Evolutionary conservation across 306 rosid species (phyloP).

Genomic region (Vigna reflexopilosa): DNA sequence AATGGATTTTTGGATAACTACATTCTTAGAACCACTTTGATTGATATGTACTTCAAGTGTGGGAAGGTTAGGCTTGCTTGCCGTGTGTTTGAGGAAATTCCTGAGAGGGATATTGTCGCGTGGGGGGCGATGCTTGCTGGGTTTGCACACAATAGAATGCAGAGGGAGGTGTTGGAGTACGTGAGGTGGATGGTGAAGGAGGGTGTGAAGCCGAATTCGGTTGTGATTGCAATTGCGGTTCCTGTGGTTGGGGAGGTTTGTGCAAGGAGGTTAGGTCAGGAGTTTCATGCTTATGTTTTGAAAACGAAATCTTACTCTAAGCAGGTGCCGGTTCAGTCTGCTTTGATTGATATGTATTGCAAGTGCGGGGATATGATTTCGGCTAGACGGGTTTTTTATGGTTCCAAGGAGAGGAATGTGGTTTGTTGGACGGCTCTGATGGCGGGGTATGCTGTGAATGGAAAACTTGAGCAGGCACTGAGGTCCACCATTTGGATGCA

Average conservation of each 20-base stretch:
- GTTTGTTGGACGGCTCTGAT: conserved; percentile 89
- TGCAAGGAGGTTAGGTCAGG: conserved; percentile 62
- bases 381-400: conserved; percentile 71
- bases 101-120: conserved; percentile 66
- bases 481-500: conserved; percentile 88
- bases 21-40: conserved; percentile 64
- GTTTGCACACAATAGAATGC: conserved; percentile 68
- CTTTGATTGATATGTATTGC: conserved; percentile 87
- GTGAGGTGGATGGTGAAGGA: conserved; percentile 68
- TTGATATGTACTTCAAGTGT: conserved; percentile 80
- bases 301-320: conserved; percentile 63
- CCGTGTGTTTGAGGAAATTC: conserved; percentile 65
- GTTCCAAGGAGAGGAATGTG: conserved; percentile 68
- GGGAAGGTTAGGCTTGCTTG: conserved; percentile 74
- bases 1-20: conserved; percentile 70
- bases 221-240: conserved; percentile 67
- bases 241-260: conserved; percentile 70
- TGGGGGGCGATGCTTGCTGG: conserved; percentile 84
- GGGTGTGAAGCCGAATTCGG: conserved; percentile 64
- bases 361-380: conserved; percentile 79
- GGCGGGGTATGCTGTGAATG: conserved; percentile 76
- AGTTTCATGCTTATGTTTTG: conserved; percentile 77
- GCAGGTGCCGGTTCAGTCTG: conserved; percentile 69
- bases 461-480: conserved; percentile 79
- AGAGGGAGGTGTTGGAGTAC: conserved; percentile 71